These are phyloP conservation scores for Cupressus sempervirens DNA, from an alignment of 75 land plant species.

Conservation along the genomic window DNA sequence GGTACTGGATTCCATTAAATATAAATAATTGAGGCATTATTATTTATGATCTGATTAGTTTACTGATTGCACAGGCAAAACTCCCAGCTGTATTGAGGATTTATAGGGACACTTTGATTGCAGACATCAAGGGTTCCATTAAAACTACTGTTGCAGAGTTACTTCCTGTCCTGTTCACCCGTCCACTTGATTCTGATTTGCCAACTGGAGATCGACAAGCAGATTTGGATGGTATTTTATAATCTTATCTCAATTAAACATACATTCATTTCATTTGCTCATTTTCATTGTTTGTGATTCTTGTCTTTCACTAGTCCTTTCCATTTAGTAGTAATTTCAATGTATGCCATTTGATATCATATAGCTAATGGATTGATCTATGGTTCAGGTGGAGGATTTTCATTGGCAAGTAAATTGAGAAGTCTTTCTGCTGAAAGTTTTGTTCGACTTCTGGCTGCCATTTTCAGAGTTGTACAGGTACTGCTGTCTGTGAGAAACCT, in stretches of 20 bases:
- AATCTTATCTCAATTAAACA: constrained; percentile 1
- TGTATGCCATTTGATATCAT: constrained; percentile 4
- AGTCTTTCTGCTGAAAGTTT: constrained; percentile 86
- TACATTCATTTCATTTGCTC: background rate
- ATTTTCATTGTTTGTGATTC: background rate
- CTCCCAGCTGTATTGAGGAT: constrained; percentile 84
- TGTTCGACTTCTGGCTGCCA: constrained; percentile 74
- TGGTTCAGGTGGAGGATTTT: constrained; percentile 71
- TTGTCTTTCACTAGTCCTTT: background rate
- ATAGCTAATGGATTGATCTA: constrained; percentile 1
- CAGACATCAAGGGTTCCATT: constrained; percentile 84
- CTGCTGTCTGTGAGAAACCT: background rate
- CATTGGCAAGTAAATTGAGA: constrained; percentile 86
- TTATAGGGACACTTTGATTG: constrained; percentile 79
- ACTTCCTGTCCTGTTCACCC: constrained; percentile 66
- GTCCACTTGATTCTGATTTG: constrained; percentile 62
- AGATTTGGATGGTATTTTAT: constrained; percentile 66
- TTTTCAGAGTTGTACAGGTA: constrained; percentile 90
- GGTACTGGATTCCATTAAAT: background rate
- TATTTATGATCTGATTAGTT: background rate
- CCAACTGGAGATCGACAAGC: constrained; percentile 51
- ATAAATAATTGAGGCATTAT: background rate
- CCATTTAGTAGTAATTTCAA: background rate
- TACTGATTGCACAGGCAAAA: constrained; percentile 61
- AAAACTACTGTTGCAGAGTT: constrained; percentile 81